A percentile compares a stretch with the other conserved stretches of the same genome.
These are phyloP conservation scores for Wickerhamiella allomyrinae DNA, from an alignment of 805 yeast species.

Conservation along the genomic window DNA sequence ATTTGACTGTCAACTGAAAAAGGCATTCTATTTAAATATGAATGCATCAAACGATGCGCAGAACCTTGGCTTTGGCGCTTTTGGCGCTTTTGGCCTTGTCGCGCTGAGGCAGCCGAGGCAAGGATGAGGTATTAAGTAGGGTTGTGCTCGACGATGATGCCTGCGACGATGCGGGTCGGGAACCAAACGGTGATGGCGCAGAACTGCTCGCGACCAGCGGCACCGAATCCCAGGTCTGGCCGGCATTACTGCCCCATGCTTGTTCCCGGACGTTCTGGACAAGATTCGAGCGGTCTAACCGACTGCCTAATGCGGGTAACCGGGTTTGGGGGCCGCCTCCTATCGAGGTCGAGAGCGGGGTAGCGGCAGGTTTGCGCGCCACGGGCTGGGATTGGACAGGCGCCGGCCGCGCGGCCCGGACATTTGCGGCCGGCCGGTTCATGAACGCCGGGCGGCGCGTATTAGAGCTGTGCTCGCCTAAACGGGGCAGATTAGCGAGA, in stretches of 20 bases:
- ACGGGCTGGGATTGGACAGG: not conserved
- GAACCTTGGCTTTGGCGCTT: constrained; percentile 3
- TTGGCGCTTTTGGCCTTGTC: constrained; percentile 3
- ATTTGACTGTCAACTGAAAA: not conserved
- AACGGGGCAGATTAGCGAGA: constrained; percentile 10
- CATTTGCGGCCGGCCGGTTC: constrained; percentile 11
- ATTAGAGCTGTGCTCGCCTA: constrained; percentile 5
- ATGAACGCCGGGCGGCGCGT: not conserved
- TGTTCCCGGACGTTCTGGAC: constrained; percentile 25
- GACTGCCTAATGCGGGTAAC: constrained; percentile 10
- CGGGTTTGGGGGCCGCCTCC: constrained; percentile 9
- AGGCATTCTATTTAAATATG: no score
- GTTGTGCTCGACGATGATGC: constrained; percentile 4
- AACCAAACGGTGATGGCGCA: not conserved
- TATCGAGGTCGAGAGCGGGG: not conserved
- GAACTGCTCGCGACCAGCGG: not conserved
- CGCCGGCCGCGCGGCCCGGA: constrained; percentile 2
- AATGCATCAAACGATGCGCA: constrained; percentile 9
- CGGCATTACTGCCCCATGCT: constrained; percentile 4
- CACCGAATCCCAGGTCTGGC: constrained; percentile 10
- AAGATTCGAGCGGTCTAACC: constrained; percentile 14
- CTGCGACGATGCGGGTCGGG: not conserved
- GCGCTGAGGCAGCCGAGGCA: constrained; percentile 4
- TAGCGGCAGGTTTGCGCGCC: not conserved
- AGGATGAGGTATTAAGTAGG: constrained; percentile 15